Percentiles rank a stretch among this genome's conserved stretches.
Evolutionary conservation across 441 rosid species (phyloP).

Genomic region (Populus hybrid): DNA sequence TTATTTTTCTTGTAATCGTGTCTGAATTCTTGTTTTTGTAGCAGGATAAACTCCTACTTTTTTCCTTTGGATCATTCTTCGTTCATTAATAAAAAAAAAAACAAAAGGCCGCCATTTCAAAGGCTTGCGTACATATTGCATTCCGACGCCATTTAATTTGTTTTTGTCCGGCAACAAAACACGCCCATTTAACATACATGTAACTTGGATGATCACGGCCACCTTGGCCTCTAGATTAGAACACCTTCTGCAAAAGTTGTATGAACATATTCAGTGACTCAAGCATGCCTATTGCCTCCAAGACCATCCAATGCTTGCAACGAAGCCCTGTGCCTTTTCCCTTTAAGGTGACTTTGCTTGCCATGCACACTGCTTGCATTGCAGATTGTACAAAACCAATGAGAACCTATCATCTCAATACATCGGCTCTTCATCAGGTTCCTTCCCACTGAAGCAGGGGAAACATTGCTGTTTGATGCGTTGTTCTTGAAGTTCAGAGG

Average conservation of each 20-base stretch:
- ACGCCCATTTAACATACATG: background rate
- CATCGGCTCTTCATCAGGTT: background rate
- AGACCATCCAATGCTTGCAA: background rate
- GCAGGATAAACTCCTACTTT: too few relatives aligned
- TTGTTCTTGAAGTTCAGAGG: conserved; percentile 18
- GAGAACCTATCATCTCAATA: background rate
- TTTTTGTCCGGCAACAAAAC: background rate
- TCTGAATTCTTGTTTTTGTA: too few relatives aligned
- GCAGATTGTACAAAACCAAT: conserved; percentile 23
- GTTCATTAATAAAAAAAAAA: too few relatives aligned
- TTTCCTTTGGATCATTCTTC: too few relatives aligned
- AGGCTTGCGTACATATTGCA: background rate
- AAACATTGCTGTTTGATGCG: background rate
- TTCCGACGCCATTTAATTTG: background rate
- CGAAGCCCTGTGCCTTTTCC: conserved; percentile 21
- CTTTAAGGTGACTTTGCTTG: conserved; percentile 21
- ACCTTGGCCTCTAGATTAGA: background rate
- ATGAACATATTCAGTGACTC: background rate
- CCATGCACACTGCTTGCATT: conserved; percentile 10
- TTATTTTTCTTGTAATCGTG: too few relatives aligned
- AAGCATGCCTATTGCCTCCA: background rate
- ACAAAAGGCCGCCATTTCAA: too few relatives aligned
- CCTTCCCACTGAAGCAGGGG: background rate
- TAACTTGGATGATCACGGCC: too few relatives aligned
- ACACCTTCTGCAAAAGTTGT: background rate